Evolutionary conservation across 2,329 filamentous ascomycete genomes (phyloP).

Genomic region (Paecilomyces formosus): DNA sequence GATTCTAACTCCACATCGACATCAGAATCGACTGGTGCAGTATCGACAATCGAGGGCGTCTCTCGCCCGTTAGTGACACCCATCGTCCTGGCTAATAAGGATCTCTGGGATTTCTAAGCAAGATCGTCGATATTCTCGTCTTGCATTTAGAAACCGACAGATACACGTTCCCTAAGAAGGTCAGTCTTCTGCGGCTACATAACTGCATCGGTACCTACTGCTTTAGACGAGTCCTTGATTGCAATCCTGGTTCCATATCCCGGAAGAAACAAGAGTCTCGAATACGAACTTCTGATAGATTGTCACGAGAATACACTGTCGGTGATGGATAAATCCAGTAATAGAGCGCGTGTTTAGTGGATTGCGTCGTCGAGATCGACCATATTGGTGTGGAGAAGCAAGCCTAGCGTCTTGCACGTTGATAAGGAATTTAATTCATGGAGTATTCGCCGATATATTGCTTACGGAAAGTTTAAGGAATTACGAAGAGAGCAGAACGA

Average conservation of each 20-base stretch:
- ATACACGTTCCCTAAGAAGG: too few relatives aligned
- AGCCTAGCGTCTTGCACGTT: not conserved
- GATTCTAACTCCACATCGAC: not conserved
- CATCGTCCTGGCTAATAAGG: not conserved
- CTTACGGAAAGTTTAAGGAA: not conserved
- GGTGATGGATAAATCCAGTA: too few relatives aligned
- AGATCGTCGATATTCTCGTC: too few relatives aligned
- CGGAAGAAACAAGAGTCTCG: too few relatives aligned
- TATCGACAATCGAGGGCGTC: not conserved
- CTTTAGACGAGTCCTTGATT: too few relatives aligned
- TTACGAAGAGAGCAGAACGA: not conserved
- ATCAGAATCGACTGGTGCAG: not conserved
- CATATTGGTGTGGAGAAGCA: not conserved
- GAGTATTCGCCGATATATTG: too few relatives aligned
- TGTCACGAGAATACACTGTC: too few relatives aligned
- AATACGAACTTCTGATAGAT: too few relatives aligned
- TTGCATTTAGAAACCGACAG: too few relatives aligned
- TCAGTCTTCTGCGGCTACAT: too few relatives aligned
- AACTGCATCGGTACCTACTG: too few relatives aligned
- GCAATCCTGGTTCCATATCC: too few relatives aligned
- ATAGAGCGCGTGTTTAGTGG: not conserved
- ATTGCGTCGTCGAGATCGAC: not conserved
- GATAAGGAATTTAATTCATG: not conserved
- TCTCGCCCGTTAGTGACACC: not conserved
- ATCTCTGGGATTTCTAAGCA: not conserved